Conservation (phyloP, 371 early-diverging fungal species). For the Haplosporangium sp. region DNA sequence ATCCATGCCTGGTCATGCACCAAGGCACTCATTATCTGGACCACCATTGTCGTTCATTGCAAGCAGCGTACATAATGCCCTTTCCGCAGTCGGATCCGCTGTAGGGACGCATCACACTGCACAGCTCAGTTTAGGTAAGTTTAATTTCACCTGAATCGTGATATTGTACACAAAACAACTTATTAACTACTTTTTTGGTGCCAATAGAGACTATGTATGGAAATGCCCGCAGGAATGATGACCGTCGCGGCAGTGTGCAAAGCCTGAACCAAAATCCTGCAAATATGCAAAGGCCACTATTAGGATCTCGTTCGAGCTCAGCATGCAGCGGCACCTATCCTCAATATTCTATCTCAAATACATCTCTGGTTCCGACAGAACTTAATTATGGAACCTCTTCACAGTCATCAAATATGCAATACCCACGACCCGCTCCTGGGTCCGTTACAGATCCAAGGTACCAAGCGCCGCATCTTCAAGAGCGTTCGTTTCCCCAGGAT, state of each 20-base stretch:
- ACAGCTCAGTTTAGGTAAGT: constrained; percentile 36
- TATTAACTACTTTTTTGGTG: neutral
- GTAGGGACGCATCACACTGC: constrained; percentile 49
- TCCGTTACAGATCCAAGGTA: constrained; percentile 22
- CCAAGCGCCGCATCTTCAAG: constrained; percentile 30
- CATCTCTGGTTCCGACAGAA: constrained; percentile 18
- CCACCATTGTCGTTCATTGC: constrained; percentile 27
- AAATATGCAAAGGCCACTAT: constrained; percentile 20
- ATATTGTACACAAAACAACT: too few species aligned
- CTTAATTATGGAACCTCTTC: constrained; percentile 24
- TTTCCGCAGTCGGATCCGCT: constrained; percentile 40
- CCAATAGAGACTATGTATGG: constrained; percentile 34
- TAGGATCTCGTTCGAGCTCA: constrained; percentile 50
- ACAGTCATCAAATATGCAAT: constrained; percentile 12
- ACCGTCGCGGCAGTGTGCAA: constrained; percentile 39
- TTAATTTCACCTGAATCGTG: neutral
- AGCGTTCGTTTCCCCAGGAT: constrained; percentile 32
- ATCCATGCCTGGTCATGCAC: constrained; percentile 29
- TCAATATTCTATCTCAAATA: constrained; percentile 27
- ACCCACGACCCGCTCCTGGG: constrained; percentile 1
- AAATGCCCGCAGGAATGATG: constrained; percentile 21
- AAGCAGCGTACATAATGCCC: constrained; percentile 36
- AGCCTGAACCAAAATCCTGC: constrained; percentile 27
- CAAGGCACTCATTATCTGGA: constrained; percentile 18
- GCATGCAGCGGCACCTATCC: constrained; percentile 35